Evolutionary conservation across 2,329 filamentous ascomycete genomes (phyloP).

Genomic region (Penicillium digitatum): DNA sequence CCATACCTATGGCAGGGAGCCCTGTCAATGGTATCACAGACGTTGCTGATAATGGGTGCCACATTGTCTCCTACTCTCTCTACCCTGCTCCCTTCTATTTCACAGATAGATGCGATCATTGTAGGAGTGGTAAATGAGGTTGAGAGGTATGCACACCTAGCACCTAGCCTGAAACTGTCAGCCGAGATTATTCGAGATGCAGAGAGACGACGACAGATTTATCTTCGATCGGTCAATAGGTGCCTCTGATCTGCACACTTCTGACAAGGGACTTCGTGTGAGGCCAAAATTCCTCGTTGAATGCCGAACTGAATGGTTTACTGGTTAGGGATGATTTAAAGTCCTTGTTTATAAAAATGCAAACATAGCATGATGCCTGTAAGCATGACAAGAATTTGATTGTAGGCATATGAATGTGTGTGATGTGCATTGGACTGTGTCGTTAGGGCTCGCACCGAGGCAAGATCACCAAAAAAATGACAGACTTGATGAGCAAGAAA

Average conservation of each 20-base stretch:
- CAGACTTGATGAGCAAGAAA: conserved; percentile 5
- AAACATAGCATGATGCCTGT: neutral
- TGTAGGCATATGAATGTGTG: neutral
- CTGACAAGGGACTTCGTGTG: neutral
- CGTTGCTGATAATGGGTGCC: conserved; percentile 76
- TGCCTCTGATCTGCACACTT: conserved; percentile 7
- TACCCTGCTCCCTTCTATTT: conserved; percentile 56
- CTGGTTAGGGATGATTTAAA: neutral
- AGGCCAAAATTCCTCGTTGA: neutral
- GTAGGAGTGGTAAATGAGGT: conserved; percentile 72
- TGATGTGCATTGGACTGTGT: neutral
- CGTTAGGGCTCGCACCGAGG: neutral
- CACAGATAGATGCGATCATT: conserved; percentile 69
- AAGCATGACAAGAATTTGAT: neutral
- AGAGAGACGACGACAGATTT: conserved; percentile 62
- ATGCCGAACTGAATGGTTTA: neutral
- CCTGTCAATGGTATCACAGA: conserved; percentile 77
- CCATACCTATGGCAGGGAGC: conserved; percentile 84
- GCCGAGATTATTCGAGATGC: conserved; percentile 78
- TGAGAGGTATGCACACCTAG: conserved; percentile 68
- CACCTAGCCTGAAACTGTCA: conserved; percentile 70
- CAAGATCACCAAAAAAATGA: neutral
- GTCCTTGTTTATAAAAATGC: neutral
- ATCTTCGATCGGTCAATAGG: conserved; percentile 21
- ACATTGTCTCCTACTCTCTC: conserved; percentile 73